These are phyloP conservation scores for Aspergillus olivimuriae DNA, from an alignment of 495 filamentous ascomycete species.

Conservation along the genomic window DNA sequence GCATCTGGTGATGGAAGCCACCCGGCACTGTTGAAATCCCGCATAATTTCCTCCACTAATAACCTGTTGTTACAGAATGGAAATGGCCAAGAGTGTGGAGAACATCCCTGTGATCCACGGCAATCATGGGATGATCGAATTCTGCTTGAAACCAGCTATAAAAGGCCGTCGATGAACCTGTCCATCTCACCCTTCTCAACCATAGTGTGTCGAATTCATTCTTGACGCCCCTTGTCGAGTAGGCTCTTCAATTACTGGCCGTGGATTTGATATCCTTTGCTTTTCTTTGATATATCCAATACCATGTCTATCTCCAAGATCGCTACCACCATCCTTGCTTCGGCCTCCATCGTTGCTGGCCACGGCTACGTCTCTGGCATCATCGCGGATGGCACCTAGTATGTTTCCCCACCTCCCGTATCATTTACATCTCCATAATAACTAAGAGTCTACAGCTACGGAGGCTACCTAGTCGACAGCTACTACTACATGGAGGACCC, in stretches of 20 bases:
- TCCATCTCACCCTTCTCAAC: background rate
- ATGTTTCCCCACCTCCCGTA: conserved; percentile 1
- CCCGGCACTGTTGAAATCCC: conserved; percentile 1
- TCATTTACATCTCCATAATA: background rate
- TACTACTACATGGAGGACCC: conserved; percentile 33
- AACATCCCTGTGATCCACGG: background rate
- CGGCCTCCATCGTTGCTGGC: conserved; percentile 42
- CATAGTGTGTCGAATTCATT: background rate
- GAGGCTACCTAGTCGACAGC: conserved; percentile 27
- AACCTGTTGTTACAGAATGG: background rate
- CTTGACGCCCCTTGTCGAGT: conserved; percentile 5
- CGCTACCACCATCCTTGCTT: conserved; percentile 28
- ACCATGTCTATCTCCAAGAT: conserved; percentile 26
- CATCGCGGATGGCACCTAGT: conserved; percentile 44
- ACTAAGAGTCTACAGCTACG: conserved; percentile 13
- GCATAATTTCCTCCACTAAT: conserved; percentile 9
- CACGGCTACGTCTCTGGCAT: conserved; percentile 54
- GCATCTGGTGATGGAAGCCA: conserved; percentile 3
- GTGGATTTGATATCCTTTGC: conserved; percentile 12
- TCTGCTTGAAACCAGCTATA: conserved; percentile 2
- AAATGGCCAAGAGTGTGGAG: conserved; percentile 8
- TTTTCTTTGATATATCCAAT: background rate
- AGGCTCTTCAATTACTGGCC: conserved; percentile 9
- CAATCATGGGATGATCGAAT: background rate
- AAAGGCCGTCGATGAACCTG: background rate